Conservation (phyloP, 768 basidiomycete genomes). For the Pulveroboletus frians region DNA sequence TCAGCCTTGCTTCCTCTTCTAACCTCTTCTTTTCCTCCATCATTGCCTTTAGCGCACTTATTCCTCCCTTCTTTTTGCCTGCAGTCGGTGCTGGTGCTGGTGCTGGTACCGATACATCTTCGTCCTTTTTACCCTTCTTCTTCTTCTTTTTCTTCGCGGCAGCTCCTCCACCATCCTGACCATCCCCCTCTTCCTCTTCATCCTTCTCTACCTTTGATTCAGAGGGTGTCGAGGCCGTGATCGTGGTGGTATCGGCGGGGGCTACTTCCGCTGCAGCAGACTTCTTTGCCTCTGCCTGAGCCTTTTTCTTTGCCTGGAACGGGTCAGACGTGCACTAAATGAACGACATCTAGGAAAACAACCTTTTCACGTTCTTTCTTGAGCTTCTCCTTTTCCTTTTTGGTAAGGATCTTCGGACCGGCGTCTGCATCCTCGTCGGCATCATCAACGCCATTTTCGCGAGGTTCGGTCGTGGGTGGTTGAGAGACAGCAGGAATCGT, state of each 20-base stretch:
- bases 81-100: slow-evolving; percentile 34
- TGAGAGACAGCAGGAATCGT: slow-evolving; percentile 27
- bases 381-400: slow-evolving; percentile 95
- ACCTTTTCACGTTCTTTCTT: slow-evolving; percentile 99
- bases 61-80: slow-evolving; percentile 69
- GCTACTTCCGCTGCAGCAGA: slow-evolving; percentile 29
- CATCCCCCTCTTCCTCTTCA: slow-evolving; percentile 65
- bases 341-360: slow-evolving; percentile 3
- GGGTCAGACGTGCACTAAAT: slow-evolving; percentile 9
- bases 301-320: slow-evolving; percentile 66
- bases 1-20: slow-evolving; percentile 74
- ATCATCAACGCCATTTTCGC: slow-evolving; percentile 35
- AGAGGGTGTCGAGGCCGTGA: slow-evolving; percentile 21
- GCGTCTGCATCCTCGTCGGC: slow-evolving; percentile 48
- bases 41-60: slow-evolving; percentile 81
- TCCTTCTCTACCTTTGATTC: slow-evolving; percentile 38
- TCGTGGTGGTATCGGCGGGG: slow-evolving; percentile 23
- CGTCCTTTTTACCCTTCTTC: slow-evolving; percentile 72
- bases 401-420: slow-evolving; percentile 70
- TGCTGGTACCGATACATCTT: slow-evolving; percentile 51
- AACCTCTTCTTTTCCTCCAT: slow-evolving; percentile 89
- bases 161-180: slow-evolving; percentile 44
- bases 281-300: slow-evolving; percentile 86
- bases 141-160: slow-evolving; percentile 81
- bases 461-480: slow-evolving; percentile 26